These are phyloP conservation scores for Paramyrothecium sp. DNA, from an alignment of 2,329 filamentous ascomycete genomes.

Conservation along the genomic window DNA sequence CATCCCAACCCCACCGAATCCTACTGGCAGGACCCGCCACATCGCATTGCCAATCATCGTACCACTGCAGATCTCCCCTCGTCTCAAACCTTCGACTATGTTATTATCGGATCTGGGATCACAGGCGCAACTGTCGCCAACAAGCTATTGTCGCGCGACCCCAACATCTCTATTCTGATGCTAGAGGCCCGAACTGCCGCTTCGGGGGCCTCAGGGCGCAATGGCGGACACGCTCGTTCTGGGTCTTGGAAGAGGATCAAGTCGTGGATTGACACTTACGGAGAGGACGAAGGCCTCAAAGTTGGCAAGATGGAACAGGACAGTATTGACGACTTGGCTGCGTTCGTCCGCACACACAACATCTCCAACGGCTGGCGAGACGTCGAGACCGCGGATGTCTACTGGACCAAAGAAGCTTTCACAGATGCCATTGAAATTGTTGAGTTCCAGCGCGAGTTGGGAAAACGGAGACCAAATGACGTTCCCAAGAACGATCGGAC, in stretches of 20 bases:
- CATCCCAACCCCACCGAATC: constrained; percentile 22
- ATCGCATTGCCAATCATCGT: constrained; percentile 24
- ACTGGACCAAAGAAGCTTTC: constrained; percentile 5
- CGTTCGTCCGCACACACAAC: background rate
- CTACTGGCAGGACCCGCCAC: constrained; percentile 32
- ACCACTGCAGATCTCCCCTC: constrained; percentile 17
- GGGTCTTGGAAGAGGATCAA: constrained; percentile 1
- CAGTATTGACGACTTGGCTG: background rate
- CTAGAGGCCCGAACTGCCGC: constrained; percentile 31
- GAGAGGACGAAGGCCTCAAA: constrained; percentile 1
- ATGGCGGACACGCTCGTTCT: constrained; percentile 27
- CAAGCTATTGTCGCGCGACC: constrained; percentile 17
- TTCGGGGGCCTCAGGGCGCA: constrained; percentile 33
- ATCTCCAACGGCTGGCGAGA: background rate
- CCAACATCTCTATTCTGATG: constrained; percentile 23
- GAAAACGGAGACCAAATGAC: constrained; percentile 12
- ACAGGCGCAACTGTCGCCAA: constrained; percentile 11
- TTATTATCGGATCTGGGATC: constrained; percentile 19
- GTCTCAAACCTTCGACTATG: constrained; percentile 10
- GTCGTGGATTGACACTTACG: background rate
- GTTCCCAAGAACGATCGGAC: constrained; percentile 14
- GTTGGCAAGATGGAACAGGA: constrained; percentile 1
- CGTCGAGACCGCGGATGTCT: background rate
- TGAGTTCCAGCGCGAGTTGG: constrained; percentile 8
- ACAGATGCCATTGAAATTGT: constrained; percentile 5